phyloP scores from a whole-genome alignment of 768 basidiomycete genomes.

The Fistulinella prunicolor region DNA sequence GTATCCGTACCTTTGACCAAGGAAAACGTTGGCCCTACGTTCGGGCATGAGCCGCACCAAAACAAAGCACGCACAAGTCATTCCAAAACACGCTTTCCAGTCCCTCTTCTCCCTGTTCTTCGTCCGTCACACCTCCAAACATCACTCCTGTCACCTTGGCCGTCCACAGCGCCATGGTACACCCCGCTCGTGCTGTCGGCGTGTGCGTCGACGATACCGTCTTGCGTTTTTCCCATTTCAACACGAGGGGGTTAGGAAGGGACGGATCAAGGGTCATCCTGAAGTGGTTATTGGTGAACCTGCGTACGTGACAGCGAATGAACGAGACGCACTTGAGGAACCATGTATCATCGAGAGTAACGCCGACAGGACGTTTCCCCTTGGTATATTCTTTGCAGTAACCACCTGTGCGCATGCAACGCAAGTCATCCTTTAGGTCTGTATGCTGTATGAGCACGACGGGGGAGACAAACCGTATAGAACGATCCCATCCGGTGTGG shows the following conservation, averaged over 20 bases:
- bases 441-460: background rate
- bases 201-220: conserved; percentile 55
- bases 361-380: conserved; percentile 78
- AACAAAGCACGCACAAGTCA: conserved; percentile 49
- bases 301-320: background rate
- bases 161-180: conserved; percentile 83
- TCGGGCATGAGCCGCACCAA: background rate
- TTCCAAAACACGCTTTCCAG: conserved; percentile 86
- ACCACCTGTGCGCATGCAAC: conserved; percentile 66
- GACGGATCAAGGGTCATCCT: conserved; percentile 34
- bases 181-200: conserved; percentile 72
- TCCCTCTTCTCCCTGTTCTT: conserved; percentile 80
- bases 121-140: conserved; percentile 88
- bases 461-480: conserved; percentile 57
- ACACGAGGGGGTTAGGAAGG: conserved; percentile 34
- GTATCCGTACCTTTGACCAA: conserved; percentile 63
- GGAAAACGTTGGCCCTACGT: background rate
- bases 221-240: conserved; percentile 89
- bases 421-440: background rate
- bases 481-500: conserved; percentile 73
- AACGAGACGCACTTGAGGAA: conserved; percentile 58
- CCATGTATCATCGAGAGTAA: conserved; percentile 93
- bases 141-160: conserved; percentile 67
- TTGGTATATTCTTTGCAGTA: conserved; percentile 90
- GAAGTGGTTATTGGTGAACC: background rate